Conservation (phyloP, 2,329 filamentous ascomycete species). For the Parasarocladium wereldwijsianum region DNA sequence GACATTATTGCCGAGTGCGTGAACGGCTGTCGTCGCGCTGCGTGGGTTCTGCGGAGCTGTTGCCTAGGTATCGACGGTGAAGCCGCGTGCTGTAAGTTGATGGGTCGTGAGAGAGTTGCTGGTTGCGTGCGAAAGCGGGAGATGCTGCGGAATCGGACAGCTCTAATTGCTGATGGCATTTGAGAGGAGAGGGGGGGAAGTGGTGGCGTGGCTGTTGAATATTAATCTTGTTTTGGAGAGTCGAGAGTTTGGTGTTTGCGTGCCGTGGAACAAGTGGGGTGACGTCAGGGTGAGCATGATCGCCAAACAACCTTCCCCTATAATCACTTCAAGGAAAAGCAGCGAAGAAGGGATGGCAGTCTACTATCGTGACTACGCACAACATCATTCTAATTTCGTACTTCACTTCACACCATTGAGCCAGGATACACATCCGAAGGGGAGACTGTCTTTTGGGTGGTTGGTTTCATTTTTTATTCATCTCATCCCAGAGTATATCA, state of each 20-base stretch:
- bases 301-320: too few relatives aligned
- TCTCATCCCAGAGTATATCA: slow-evolving; percentile 12
- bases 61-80: neutral
- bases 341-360: too few relatives aligned
- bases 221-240: too few relatives aligned
- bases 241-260: neutral
- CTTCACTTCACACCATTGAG: too few relatives aligned
- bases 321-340: neutral
- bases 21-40: neutral
- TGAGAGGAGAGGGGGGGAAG: neutral
- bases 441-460: slow-evolving; percentile 19
- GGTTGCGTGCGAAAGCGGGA: neutral
- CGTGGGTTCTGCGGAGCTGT: neutral
- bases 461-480: slow-evolving; percentile 19
- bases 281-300: slow-evolving; percentile 5
- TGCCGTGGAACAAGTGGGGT: slow-evolving; percentile 6
- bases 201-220: neutral
- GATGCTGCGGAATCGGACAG: neutral
- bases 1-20: slow-evolving; percentile 41
- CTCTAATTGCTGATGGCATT: neutral
- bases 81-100: neutral
- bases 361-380: too few relatives aligned
- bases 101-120: neutral
- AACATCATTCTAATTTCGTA: too few relatives aligned
- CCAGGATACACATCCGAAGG: too few relatives aligned